These are phyloP conservation scores for Heterobasidion annosum DNA, from an alignment of 1,284 basidiomycete genomes.

Conservation along the genomic window DNA sequence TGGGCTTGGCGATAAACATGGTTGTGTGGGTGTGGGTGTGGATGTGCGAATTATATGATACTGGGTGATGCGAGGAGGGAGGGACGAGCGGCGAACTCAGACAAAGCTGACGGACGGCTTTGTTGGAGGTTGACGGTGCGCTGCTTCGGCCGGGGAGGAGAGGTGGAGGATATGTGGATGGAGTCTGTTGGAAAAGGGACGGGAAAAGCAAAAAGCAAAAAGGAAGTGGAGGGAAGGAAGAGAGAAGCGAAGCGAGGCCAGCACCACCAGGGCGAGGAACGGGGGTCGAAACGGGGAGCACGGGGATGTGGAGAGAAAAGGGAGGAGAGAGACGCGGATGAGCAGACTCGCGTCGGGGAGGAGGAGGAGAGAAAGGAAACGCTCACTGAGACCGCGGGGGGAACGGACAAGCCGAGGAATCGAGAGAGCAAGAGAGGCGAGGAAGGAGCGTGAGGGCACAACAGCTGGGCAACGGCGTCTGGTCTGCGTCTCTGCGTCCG, in stretches of 20 bases:
- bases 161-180: no score
- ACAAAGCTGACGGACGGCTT: no score
- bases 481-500: no score
- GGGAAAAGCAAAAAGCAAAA: no score
- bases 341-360: neutral
- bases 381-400: constrained; percentile 4
- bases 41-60: neutral
- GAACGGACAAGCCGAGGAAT: neutral
- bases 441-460: neutral
- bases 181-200: no score
- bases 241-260: neutral
- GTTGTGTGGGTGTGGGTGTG: no score
- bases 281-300: neutral
- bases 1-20: constrained; percentile 37
- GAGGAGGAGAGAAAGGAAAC: constrained; percentile 7
- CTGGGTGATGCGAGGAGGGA: neutral
- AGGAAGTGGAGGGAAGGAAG: neutral
- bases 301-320: neutral
- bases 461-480: no score
- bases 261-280: neutral
- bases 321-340: neutral
- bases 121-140: neutral
- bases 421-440: neutral
- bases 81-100: no score
- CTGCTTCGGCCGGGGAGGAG: neutral